Conservation (phyloP, 441 rosid genomes). For the Kokia cookei region DNA sequence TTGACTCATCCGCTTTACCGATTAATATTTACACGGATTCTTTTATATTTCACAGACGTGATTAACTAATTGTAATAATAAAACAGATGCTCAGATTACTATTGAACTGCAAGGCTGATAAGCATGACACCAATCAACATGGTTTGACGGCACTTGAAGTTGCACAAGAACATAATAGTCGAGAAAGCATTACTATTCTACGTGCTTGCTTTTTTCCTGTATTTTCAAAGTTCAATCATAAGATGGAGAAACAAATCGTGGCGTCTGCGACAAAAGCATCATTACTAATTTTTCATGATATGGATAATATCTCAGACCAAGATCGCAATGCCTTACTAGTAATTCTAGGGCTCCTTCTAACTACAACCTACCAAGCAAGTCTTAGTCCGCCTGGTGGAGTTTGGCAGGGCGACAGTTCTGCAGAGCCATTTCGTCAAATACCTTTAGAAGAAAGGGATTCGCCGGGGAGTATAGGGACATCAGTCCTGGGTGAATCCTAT, state of each 20-base stretch:
- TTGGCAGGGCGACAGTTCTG: background rate
- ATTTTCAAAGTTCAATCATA: background rate
- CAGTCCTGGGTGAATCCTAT: background rate
- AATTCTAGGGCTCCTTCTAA: conserved; percentile 9
- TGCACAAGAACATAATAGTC: background rate
- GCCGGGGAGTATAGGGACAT: background rate
- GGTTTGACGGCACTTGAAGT: background rate
- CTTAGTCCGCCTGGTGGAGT: conserved; percentile 21
- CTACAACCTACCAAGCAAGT: conserved; percentile 25
- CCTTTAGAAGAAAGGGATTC: no score
- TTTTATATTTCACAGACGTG: no score
- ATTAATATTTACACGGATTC: background rate
- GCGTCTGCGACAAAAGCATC: background rate
- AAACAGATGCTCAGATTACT: background rate
- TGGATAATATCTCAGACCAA: no score
- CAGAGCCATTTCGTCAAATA: background rate
- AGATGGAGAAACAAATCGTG: background rate
- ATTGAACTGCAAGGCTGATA: background rate
- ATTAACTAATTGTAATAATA: no score
- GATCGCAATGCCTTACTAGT: no score
- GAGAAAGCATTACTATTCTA: background rate
- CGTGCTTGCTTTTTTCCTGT: background rate
- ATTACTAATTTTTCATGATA: no score
- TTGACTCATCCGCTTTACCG: background rate
- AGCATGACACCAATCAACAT: background rate